Evolutionary conservation across 148 eudicot genomes (phyloP), one percentile per base, ranked within the genome.

Genomic region (Suaeda aralocaspica): DNA sequence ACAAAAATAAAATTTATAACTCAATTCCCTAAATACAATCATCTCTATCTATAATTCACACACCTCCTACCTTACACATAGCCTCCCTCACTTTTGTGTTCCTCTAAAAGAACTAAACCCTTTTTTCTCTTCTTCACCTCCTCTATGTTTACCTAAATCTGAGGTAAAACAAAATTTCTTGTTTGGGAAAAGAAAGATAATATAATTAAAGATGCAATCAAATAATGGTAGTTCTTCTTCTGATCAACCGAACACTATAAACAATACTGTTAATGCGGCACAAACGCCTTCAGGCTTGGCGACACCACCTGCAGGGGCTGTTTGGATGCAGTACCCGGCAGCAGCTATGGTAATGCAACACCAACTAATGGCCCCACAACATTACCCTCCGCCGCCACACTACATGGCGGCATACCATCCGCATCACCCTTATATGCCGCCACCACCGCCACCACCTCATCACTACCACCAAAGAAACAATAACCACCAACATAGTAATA

Each of bases 321-420:
- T 81, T 41, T 84, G 84, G 87, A 72, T 82, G 88, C 98, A 87
- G 57, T 93, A 88, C 64, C 98, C 95, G 39, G 88, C 92, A 69
- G 86, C 92, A 46, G 91, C 91, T n/a, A 88, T 93, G 92, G 87
- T 90, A 86, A 93, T 93, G 96, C 97, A 75, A 77, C 96, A 84
- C 26, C 92, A 82, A 71, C 89, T 92, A 96, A 87, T 91, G 80
- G 59, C 76, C 30, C 89, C 88, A 44, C 81, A 82, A 61, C 89
- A 86, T 62, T 90, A 89, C 80, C 82, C 80, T 28, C 88, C 86
- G 18, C 96, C 91, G 52, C 86, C 87, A 4, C 93, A 85, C 29
- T 93, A 86, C 60, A 72, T 94, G 91, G 79, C 85, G 58, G 90
- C 92, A 5, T 83, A 79, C 39, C 86, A 78, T 52, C 88, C 72